These are phyloP conservation scores for Komagataella ulmi DNA, from an alignment of 805 yeast species.

Conservation along the genomic window DNA sequence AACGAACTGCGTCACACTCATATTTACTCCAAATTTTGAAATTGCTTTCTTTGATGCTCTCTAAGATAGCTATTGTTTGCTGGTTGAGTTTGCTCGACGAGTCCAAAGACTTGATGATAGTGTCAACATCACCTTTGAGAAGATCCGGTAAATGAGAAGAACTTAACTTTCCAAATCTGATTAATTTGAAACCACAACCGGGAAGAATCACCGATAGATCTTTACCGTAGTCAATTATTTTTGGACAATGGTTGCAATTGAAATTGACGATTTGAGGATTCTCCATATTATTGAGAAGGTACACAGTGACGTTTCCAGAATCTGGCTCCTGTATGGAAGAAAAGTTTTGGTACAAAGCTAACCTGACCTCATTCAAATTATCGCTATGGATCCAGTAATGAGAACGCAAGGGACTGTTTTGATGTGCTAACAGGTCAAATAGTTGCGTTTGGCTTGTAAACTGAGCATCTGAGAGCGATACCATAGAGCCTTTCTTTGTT, in stretches of 20 bases:
- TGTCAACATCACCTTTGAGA: not conserved
- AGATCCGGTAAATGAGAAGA: not conserved
- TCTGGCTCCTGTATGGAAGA: conserved; percentile 11
- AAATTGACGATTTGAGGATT: not conserved
- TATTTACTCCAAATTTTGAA: not conserved
- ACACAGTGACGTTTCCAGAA: conserved; percentile 13
- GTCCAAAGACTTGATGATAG: not conserved
- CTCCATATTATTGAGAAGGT: not conserved
- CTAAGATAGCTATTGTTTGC: not conserved
- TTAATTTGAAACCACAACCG: not conserved
- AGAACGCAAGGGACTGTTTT: conserved; percentile 21
- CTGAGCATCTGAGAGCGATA: not conserved
- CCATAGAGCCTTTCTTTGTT: not conserved
- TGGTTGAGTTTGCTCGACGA: not conserved
- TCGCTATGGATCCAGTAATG: conserved; percentile 48
- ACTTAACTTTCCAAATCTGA: not conserved
- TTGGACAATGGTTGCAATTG: not conserved
- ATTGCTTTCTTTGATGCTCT: not conserved
- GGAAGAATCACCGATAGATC: not conserved
- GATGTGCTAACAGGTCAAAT: conserved; percentile 22
- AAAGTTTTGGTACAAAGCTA: conserved; percentile 30
- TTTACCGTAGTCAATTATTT: not conserved
- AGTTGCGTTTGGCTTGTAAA: not conserved
- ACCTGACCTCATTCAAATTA: conserved; percentile 38
- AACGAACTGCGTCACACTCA: not conserved